Evolutionary conservation across 2,329 filamentous ascomycete genomes (phyloP), one percentile per base, ranked within the genome.

Genomic region (Sarocladiaceae sp.): DNA sequence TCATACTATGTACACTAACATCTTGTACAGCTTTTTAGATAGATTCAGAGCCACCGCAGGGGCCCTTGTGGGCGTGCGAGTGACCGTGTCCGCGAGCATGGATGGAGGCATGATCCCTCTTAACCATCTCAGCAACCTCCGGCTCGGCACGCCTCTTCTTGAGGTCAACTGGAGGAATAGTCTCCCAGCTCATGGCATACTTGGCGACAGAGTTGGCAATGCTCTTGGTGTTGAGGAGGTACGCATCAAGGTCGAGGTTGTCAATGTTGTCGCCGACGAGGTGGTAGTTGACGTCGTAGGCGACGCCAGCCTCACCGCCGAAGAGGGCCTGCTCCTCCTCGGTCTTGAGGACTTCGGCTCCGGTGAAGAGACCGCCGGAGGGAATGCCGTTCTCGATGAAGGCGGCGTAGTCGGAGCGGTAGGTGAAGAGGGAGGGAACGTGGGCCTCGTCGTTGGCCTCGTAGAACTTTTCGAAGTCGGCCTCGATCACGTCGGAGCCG

Each of bases 371-470:
- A 12, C 86, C 86, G 23, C 86, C 86, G 0, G 80, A 78, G 2
- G 86, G 82, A 54, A 88, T 84, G 10, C 82, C 82, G 57, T 78
- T 79, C 60, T 79, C 76, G 56, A 87, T 80, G 70, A 88, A 88
- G 2, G 78, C 81, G 35, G 78, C 82, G 60, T 88, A 88, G 63
- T 88, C 86, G 40, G 78, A 83, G 51, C 83, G 78, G 5, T 82
- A 83, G 62, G 80, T 78, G 61, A 89, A 89, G 42, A 79, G 77
- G 22, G 83, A 83, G 25, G 80, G 78, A 0, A 80, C 80, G 55
- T 76, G 82, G 57, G 75, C 73, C 37, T 73, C 63, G 15, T 71
- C 75, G 49, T 76, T 70, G 39, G 63, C 64, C 50, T 63, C 60
- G 61, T 62, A 86, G 66, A 76, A 86, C 23, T 78, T 65, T 58